Evolutionary conservation across 1,284 basidiomycete genomes (phyloP).

Genomic region (Ustilago hordei): DNA sequence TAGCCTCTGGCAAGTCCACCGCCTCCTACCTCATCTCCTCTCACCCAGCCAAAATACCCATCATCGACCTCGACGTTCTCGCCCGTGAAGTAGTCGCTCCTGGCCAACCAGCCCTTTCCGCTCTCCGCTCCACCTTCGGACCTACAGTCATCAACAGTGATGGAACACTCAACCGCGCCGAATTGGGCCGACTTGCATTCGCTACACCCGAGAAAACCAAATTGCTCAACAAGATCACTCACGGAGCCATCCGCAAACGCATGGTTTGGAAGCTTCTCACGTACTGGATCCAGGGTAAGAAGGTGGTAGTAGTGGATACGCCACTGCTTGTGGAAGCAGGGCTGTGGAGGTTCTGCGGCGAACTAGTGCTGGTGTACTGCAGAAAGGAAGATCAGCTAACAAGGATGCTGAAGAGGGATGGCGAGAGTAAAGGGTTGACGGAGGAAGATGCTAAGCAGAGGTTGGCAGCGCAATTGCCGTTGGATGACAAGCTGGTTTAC

Average conservation of each 20-base stretch:
- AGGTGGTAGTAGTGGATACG: slow-evolving; percentile 86
- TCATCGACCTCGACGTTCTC: slow-evolving; percentile 92
- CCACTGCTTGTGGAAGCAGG: slow-evolving; percentile 93
- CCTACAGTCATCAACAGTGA: slow-evolving; percentile 76
- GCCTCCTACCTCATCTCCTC: slow-evolving; percentile 81
- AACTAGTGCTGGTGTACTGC: slow-evolving; percentile 86
- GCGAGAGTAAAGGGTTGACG: slow-evolving; percentile 70
- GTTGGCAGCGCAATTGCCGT: slow-evolving; percentile 83
- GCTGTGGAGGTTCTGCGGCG: slow-evolving; percentile 85
- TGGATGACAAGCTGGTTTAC: slow-evolving; percentile 82
- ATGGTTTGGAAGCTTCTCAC: slow-evolving; percentile 80
- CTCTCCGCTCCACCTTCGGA: slow-evolving; percentile 82
- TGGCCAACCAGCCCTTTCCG: slow-evolving; percentile 79
- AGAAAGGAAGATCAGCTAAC: slow-evolving; percentile 56
- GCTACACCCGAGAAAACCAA: slow-evolving; percentile 75
- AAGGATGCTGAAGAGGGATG: slow-evolving; percentile 65
- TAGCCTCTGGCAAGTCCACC: slow-evolving; percentile 88
- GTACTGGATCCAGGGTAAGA: slow-evolving; percentile 82
- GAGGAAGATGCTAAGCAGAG: slow-evolving; percentile 76
- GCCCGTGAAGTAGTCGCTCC: slow-evolving; percentile 89
- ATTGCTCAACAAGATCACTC: slow-evolving; percentile 85
- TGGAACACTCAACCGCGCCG: slow-evolving; percentile 83
- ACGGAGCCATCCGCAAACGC: slow-evolving; percentile 84
- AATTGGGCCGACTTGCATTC: slow-evolving; percentile 88
- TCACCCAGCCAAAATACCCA: slow-evolving; percentile 75